Evolutionary conservation across 768 basidiomycete species (phyloP), one percentile per base, ranked within the genome.

Genomic region (Tephrocybe sp.): DNA sequence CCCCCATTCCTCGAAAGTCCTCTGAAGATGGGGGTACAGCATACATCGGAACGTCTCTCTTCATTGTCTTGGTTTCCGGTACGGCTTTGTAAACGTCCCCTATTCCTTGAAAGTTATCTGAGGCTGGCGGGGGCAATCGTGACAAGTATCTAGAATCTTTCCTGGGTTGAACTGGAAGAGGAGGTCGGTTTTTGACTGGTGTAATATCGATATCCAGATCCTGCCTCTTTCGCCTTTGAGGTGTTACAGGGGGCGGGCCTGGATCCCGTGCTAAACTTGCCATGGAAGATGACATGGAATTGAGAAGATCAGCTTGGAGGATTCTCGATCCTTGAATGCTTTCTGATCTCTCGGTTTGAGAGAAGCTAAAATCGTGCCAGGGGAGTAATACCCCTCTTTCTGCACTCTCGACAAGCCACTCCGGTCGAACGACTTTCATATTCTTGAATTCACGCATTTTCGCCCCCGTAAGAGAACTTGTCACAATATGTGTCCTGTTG

Each of bases 381-480:
- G 92, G 84, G 5, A 94, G 77, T 9, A 97, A 73, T 7, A 66
- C 62, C 0, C 84, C 84, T 2, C 76, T 77, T 48, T 83, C 71
- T n/a, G 79, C 81, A 57, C 92, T 95, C 26, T 93, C 81, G 10
- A 86, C 73, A 10, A 99, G 76, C 97, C 97, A 99, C 51, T 86
- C 85, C 0, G 94, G 93, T 40, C 75, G 76, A 33, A 88, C 93
- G 14, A 98, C 88, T 65, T 94, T 97, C 87, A 96, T 89, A 36
- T 86, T 68, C 65, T 86, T 80, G 68, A 94, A 98, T 60, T 96
- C 93, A 18, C 81, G 81, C 38, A 93, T 79, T 69, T 98, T 99
- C 36, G 85, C 84, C 0, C 92, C 87, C 0, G 96, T 98, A 38
- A 99, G 78, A 26, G 90, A 88, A 57, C 87, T 88, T 3, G 97